Evolutionary conservation across 1,284 basidiomycete species (phyloP).

Genomic region (Cystobasidiaceae sp.): DNA sequence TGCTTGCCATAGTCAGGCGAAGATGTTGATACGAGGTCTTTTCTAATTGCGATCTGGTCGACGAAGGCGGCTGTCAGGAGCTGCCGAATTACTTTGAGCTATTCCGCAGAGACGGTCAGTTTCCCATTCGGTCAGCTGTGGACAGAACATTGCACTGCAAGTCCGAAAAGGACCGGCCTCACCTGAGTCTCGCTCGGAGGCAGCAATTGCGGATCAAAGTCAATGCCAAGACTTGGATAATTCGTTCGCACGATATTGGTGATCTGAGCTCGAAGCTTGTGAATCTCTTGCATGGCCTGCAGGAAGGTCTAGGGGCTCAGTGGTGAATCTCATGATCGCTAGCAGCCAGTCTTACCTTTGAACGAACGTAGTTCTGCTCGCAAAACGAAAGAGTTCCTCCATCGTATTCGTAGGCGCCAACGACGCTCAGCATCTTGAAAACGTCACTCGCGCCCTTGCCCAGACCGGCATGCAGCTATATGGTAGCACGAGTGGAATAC

Average conservation of each 20-base stretch:
- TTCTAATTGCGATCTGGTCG: slow-evolving; percentile 90
- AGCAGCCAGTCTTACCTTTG: slow-evolving; percentile 59
- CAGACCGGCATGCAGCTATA: slow-evolving; percentile 68
- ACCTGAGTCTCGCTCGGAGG: slow-evolving; percentile 75
- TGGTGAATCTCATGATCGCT: slow-evolving; percentile 7
- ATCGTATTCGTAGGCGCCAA: slow-evolving; percentile 93
- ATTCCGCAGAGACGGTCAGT: slow-evolving; percentile 28
- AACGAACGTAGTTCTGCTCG: slow-evolving; percentile 79
- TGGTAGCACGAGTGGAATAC: slow-evolving; percentile 34
- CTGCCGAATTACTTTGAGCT: slow-evolving; percentile 88
- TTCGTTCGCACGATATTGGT: slow-evolving; percentile 70
- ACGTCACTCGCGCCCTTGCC: slow-evolving; percentile 83
- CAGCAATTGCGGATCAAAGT: slow-evolving; percentile 58
- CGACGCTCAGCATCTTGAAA: slow-evolving; percentile 80
- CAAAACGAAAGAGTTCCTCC: slow-evolving; percentile 77
- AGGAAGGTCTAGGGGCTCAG: background rate
- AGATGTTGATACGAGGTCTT: slow-evolving; percentile 61
- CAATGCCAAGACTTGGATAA: slow-evolving; percentile 59
- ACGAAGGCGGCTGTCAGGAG: slow-evolving; percentile 85
- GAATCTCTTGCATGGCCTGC: slow-evolving; percentile 98
- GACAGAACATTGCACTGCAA: no score
- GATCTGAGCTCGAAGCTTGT: slow-evolving; percentile 89
- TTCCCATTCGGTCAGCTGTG: slow-evolving; percentile 41
- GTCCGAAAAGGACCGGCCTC: slow-evolving; percentile 22
- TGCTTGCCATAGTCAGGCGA: slow-evolving; percentile 61